phyloP scores from a whole-genome alignment of 1,284 basidiomycete genomes.

The Pascua sp. region DNA sequence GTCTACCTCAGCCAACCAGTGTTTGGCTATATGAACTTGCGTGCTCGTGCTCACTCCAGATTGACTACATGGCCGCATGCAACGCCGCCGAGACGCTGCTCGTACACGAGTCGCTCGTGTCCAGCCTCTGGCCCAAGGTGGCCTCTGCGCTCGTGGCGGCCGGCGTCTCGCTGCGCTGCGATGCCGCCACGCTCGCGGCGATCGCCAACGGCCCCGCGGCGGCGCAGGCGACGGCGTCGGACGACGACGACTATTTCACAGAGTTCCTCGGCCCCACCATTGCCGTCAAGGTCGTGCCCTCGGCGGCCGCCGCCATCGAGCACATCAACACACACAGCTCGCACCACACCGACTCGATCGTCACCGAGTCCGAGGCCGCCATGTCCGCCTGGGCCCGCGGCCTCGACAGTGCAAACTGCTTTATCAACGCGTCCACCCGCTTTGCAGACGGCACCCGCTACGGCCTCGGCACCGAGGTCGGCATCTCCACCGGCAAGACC shows the following conservation, averaged over 20 bases:
- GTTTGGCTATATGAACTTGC: no score
- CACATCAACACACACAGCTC: conserved; percentile 93
- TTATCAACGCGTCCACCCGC: conserved; percentile 89
- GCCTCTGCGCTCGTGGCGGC: conserved; percentile 67
- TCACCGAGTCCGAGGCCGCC: conserved; percentile 70
- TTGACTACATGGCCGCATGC: conserved; percentile 93
- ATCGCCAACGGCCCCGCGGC: conserved; percentile 47
- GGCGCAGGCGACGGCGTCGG: conserved; percentile 56
- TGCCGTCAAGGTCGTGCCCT: conserved; percentile 71
- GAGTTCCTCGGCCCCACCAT: conserved; percentile 84
- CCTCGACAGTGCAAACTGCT: conserved; percentile 88
- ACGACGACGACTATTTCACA: conserved; percentile 67
- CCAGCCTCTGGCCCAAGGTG: conserved; percentile 73
- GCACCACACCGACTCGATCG: conserved; percentile 91
- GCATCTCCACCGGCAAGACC: conserved; percentile 93
- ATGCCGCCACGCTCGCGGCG: conserved; percentile 60
- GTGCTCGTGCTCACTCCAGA: conserved; percentile 53
- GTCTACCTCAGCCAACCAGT: no score
- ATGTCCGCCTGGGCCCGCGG: conserved; percentile 77
- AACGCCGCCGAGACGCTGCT: conserved; percentile 90
- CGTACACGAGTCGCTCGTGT: conserved; percentile 68
- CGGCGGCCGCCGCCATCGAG: conserved; percentile 67
- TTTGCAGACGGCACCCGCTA: conserved; percentile 97
- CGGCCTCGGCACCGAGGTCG: conserved; percentile 96
- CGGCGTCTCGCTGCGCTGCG: conserved; percentile 76